These are phyloP conservation scores for Termitomyces sp. DNA, from an alignment of 768 basidiomycete genomes.

Conservation along the genomic window DNA sequence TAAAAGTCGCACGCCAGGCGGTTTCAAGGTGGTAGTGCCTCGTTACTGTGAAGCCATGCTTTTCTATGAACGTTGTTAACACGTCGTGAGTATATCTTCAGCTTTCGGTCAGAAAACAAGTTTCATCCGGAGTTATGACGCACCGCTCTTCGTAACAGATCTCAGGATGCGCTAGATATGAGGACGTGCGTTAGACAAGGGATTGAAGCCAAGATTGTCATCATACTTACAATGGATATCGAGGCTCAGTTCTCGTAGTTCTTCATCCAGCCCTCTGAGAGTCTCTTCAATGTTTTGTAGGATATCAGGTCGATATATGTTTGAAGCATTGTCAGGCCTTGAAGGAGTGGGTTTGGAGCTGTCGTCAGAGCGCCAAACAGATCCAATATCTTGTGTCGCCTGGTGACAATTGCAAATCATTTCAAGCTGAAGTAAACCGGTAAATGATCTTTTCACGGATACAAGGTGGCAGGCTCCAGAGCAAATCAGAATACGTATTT, in stretches of 20 bases:
- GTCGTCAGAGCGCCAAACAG: slow-evolving; percentile 41
- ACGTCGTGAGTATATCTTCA: slow-evolving; percentile 65
- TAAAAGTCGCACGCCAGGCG: slow-evolving; percentile 69
- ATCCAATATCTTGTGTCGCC: slow-evolving; percentile 4
- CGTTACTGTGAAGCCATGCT: slow-evolving; percentile 59
- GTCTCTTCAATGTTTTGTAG: slow-evolving; percentile 51
- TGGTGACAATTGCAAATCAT: slow-evolving; percentile 11
- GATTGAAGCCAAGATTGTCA: neutral
- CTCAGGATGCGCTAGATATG: slow-evolving; percentile 57
- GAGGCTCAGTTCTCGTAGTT: slow-evolving; percentile 56
- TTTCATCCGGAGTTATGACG: slow-evolving; percentile 7
- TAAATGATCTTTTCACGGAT: too few relatives aligned
- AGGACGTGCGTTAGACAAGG: neutral
- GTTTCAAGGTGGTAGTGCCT: slow-evolving; percentile 64
- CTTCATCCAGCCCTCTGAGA: slow-evolving; percentile 45
- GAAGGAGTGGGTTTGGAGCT: slow-evolving; percentile 22
- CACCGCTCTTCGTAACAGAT: slow-evolving; percentile 66
- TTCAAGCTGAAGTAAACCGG: too few relatives aligned
- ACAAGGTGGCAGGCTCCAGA: too few relatives aligned
- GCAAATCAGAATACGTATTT: too few relatives aligned
- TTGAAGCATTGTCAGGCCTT: slow-evolving; percentile 21
- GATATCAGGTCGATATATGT: slow-evolving; percentile 51
- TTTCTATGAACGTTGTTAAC: slow-evolving; percentile 60
- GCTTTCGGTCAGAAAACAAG: neutral
- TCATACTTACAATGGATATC: slow-evolving; percentile 58